phyloP scores from a whole-genome alignment of 768 basidiomycete genomes.

The Lentinula sp. region DNA sequence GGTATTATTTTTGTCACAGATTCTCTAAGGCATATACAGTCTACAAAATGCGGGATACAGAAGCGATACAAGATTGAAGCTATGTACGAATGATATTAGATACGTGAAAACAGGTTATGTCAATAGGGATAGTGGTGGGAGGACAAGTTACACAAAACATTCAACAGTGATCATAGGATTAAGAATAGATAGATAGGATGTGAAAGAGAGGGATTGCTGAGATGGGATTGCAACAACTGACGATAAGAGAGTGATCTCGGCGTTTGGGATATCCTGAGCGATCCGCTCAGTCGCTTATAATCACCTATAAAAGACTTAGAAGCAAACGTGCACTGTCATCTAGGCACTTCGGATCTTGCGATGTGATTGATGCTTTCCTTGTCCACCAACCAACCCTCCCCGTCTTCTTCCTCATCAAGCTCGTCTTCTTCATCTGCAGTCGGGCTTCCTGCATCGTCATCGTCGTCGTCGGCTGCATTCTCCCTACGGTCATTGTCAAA shows the following conservation, averaged over 20 bases:
- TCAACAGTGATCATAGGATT: background rate
- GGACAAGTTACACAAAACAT: background rate
- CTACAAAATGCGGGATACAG: background rate
- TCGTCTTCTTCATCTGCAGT: slow-evolving; percentile 14
- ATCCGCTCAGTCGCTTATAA: background rate
- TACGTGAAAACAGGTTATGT: background rate
- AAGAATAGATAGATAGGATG: slow-evolving; percentile 1
- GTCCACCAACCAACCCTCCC: slow-evolving; percentile 22
- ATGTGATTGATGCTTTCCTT: slow-evolving; percentile 20
- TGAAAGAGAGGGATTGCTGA: no score
- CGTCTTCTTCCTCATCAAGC: slow-evolving; percentile 21
- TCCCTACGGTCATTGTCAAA: slow-evolving; percentile 4
- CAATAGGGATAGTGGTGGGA: background rate
- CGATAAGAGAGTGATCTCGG: no score
- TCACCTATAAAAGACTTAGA: background rate
- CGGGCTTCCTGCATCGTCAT: slow-evolving; percentile 6
- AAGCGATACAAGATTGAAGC: background rate
- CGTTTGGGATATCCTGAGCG: no score
- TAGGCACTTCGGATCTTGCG: slow-evolving; percentile 18
- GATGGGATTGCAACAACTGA: no score
- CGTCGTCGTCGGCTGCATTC: background rate
- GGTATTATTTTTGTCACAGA: no score
- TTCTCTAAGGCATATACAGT: no score
- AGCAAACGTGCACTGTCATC: background rate
- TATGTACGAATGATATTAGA: background rate